Percentiles rank a stretch among this genome's conserved stretches.
Conservation (phyloP, 371 early-diverging fungal genomes). For the Dichotomocladium elegans region DNA sequence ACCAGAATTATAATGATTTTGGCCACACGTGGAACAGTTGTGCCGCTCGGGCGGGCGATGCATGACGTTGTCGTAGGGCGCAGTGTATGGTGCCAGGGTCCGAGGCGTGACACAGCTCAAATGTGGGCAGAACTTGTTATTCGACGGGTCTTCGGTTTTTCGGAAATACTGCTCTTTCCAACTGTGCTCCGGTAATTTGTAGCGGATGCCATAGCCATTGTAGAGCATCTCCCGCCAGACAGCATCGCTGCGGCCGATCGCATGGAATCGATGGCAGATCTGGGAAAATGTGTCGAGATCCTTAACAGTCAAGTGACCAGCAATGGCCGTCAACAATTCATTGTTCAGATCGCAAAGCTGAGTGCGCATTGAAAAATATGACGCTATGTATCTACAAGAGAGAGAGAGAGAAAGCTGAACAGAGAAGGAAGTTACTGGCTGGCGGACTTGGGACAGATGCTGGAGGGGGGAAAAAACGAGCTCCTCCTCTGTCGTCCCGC, state of each 20-base stretch:
- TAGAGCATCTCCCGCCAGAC: constrained; percentile 39
- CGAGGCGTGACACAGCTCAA: constrained; percentile 23
- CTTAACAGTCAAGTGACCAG: constrained; percentile 27
- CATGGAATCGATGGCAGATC: constrained; percentile 27
- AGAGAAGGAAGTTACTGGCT: background rate
- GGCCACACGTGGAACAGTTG: constrained; percentile 34
- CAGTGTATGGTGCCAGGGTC: constrained; percentile 27
- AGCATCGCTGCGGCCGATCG: constrained; percentile 30
- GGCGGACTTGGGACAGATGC: no score
- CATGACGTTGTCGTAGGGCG: constrained; percentile 32
- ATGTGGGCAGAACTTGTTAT: constrained; percentile 43
- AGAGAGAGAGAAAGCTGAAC: constrained; percentile 1
- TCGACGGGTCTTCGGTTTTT: constrained; percentile 27
- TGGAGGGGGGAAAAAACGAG: no score
- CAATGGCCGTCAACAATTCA: constrained; percentile 34
- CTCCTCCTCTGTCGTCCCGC: no score
- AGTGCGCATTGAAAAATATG: no score
- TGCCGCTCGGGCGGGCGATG: constrained; percentile 32
- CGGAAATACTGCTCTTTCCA: constrained; percentile 40
- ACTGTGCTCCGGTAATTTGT: constrained; percentile 30
- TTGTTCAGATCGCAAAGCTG: constrained; percentile 21
- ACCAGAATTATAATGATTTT: constrained; percentile 20
- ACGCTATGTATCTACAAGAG: background rate
- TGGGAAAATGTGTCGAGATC: constrained; percentile 21
- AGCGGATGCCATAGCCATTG: constrained; percentile 35